Percentiles rank a stretch among this genome's conserved stretches.
Evolutionary conservation across 768 basidiomycete genomes (phyloP).

Genomic region (Sistotremastrum suecicum): DNA sequence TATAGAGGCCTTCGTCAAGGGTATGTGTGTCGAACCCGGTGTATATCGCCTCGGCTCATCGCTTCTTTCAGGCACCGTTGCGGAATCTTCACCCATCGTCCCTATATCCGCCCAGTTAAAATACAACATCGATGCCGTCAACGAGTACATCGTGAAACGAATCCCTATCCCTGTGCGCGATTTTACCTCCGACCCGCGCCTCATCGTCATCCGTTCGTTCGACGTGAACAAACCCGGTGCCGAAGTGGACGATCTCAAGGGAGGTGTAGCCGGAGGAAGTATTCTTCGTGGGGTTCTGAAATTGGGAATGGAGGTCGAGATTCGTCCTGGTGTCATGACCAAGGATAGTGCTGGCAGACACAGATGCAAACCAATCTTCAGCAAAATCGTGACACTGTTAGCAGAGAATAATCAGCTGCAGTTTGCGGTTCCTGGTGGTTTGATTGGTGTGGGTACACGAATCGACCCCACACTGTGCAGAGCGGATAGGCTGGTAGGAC

Average conservation of each 20-base stretch:
- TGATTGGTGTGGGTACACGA: conserved; percentile 96
- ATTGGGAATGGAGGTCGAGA: conserved; percentile 90
- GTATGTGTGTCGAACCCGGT: conserved; percentile 23
- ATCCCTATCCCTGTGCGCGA: conserved; percentile 92
- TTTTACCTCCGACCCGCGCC: conserved; percentile 79
- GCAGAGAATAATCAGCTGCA: conserved; percentile 91
- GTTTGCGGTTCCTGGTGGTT: conserved; percentile 93
- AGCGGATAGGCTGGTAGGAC: conserved; percentile 92
- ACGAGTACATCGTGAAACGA: conserved; percentile 94
- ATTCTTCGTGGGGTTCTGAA: conserved; percentile 86
- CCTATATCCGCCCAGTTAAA: conserved; percentile 97
- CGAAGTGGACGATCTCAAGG: conserved; percentile 92
- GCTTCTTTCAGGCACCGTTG: conserved; percentile 65
- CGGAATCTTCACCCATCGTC: conserved; percentile 93
- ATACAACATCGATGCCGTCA: conserved; percentile 99
- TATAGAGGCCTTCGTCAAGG: conserved; percentile 91
- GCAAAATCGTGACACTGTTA: conserved; percentile 77
- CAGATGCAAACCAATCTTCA: conserved; percentile 88
- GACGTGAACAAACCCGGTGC: conserved; percentile 99
- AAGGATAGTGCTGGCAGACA: conserved; percentile 86
- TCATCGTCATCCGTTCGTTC: conserved; percentile 98
- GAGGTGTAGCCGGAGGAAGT: conserved; percentile 95
- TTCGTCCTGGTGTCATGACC: conserved; percentile 92
- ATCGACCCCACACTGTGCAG: conserved; percentile 95
- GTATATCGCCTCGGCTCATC: neutral